Evolutionary conservation across 768 basidiomycete species (phyloP).

Genomic region (Xanthoconium stramineum): DNA sequence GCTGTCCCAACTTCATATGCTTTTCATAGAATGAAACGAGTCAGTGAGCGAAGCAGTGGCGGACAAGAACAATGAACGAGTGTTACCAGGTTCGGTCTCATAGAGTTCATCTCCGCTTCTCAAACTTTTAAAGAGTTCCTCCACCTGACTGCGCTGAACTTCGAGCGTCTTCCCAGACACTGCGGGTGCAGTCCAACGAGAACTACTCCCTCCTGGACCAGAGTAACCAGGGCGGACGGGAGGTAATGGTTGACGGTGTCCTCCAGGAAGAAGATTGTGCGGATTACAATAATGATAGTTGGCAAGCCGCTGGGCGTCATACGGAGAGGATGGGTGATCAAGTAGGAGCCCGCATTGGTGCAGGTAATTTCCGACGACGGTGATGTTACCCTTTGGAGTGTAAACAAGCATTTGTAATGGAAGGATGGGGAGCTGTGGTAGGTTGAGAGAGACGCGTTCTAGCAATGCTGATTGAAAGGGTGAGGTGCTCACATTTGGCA

Average conservation of each 20-base stretch:
- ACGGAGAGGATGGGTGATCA: slow-evolving; percentile 73
- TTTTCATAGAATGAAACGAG: slow-evolving; percentile 30
- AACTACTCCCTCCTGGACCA: slow-evolving; percentile 35
- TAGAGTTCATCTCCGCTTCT: slow-evolving; percentile 82
- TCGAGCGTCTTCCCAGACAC: slow-evolving; percentile 78
- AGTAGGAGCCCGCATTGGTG: slow-evolving; percentile 66
- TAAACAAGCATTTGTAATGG: slow-evolving; percentile 85
- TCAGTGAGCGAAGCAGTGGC: slow-evolving; percentile 11
- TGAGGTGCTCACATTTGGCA: slow-evolving; percentile 51
- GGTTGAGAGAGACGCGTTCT: slow-evolving; percentile 18
- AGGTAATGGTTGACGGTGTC: slow-evolving; percentile 44
- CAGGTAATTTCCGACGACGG: slow-evolving; percentile 75
- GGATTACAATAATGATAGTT: slow-evolving; percentile 81
- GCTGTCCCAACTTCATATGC: slow-evolving; percentile 74
- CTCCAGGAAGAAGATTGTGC: slow-evolving; percentile 77
- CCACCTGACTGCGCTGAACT: slow-evolving; percentile 89
- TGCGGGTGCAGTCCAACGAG: slow-evolving; percentile 56
- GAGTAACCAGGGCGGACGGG: slow-evolving; percentile 41
- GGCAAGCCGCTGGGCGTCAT: slow-evolving; percentile 57
- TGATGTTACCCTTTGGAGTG: slow-evolving; percentile 91
- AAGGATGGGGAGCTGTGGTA: slow-evolving; percentile 69
- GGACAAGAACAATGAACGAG: slow-evolving; percentile 14
- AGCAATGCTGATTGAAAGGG: slow-evolving; percentile 13
- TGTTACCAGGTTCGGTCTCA: slow-evolving; percentile 84
- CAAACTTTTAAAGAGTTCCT: slow-evolving; percentile 88